Evolutionary conservation across 2,329 filamentous ascomycete genomes (phyloP).

Genomic region (Colletotrichum sp.): DNA sequence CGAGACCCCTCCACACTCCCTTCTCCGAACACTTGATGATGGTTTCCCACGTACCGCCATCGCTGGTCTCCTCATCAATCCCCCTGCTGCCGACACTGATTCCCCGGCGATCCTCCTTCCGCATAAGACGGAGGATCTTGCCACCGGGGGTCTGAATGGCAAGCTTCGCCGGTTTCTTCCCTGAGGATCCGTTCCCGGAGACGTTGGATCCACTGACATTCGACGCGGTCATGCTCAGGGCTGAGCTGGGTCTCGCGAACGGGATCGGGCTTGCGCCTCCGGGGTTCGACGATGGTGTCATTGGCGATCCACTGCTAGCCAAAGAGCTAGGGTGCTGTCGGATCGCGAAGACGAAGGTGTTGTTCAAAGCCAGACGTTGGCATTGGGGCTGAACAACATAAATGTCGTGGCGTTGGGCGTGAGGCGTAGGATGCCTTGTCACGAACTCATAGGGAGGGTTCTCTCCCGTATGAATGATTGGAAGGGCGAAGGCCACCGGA

Average conservation of each 20-base stretch:
- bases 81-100: conserved; percentile 51
- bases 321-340: conserved; percentile 82
- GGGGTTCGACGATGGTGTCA: conserved; percentile 53
- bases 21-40: conserved; percentile 89
- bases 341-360: conserved; percentile 96
- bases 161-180: conserved; percentile 89
- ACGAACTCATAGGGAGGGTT: conserved; percentile 96
- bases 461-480: conserved; percentile 86
- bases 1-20: conserved; percentile 81
- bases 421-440: conserved; percentile 90
- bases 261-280: conserved; percentile 63
- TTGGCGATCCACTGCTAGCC: conserved; percentile 35
- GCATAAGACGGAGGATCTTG: conserved; percentile 88
- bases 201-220: conserved; percentile 62
- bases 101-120: conserved; percentile 74
- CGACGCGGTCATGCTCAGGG: conserved; percentile 68
- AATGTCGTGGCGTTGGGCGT: conserved; percentile 95
- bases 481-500: conserved; percentile 86
- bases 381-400: conserved; percentile 98
- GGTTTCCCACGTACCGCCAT: conserved; percentile 84
- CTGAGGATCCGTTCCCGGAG: conserved; percentile 59
- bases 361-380: conserved; percentile 84
- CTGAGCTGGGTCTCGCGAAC: conserved; percentile 64
- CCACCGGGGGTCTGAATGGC: conserved; percentile 94
- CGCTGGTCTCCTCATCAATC: conserved; percentile 62